Evolutionary conservation across 2,329 filamentous ascomycete species (phyloP).

Genomic region (Fusarium cyanostomum): DNA sequence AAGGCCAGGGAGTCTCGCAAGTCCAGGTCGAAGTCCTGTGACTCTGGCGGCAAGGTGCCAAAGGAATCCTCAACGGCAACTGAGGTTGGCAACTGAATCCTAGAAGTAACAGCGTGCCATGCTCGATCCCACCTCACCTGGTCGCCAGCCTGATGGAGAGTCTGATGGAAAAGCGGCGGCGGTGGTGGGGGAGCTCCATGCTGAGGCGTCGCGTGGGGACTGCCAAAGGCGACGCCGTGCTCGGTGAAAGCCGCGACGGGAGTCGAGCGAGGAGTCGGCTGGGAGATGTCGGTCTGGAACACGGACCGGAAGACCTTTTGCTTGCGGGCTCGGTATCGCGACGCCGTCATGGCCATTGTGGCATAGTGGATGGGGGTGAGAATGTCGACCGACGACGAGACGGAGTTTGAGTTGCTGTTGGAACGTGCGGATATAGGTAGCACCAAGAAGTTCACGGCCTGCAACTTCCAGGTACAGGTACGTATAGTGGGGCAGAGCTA

Average conservation of each 20-base stretch:
- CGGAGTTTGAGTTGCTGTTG: conserved; percentile 25
- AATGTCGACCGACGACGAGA: conserved; percentile 25
- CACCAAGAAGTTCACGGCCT: background rate
- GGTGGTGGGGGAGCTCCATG: conserved; percentile 33
- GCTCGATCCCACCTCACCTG: conserved; percentile 69
- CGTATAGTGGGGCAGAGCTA: conserved; percentile 6
- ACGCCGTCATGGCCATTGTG: conserved; percentile 48
- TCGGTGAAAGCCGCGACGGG: conserved; percentile 50
- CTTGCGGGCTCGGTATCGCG: conserved; percentile 58
- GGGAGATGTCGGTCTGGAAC: conserved; percentile 62
- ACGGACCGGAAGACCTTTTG: conserved; percentile 64
- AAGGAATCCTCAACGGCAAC: conserved; percentile 65
- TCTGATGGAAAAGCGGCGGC: conserved; percentile 34
- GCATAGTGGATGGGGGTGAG: conserved; percentile 34
- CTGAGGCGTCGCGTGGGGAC: conserved; percentile 44
- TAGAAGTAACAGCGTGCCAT: conserved; percentile 69
- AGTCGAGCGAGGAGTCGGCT: conserved; percentile 56
- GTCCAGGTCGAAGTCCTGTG: conserved; percentile 53
- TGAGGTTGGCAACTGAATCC: conserved; percentile 65
- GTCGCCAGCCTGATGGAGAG: conserved; percentile 50
- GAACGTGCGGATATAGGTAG: conserved; percentile 24
- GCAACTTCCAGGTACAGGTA: too few species aligned
- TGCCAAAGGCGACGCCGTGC: conserved; percentile 59
- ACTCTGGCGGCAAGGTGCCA: conserved; percentile 56
- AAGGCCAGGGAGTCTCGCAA: conserved; percentile 65